Base-by-base conservation (phyloP, 129 eudicot species). In the Flaveria linearis region DNA sequence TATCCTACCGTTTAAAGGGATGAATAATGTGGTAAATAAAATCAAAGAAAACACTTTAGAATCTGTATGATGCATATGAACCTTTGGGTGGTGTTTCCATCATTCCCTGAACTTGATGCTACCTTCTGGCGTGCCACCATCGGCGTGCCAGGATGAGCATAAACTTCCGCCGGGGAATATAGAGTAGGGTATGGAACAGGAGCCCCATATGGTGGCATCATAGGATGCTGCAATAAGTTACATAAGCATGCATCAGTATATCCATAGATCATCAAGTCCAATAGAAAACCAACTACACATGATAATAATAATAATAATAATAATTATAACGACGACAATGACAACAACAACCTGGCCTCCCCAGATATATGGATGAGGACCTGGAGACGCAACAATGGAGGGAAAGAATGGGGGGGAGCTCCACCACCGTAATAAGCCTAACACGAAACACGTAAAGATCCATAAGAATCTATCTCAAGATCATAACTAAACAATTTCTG, bases 291-390 rank as follows among this genome's bases (percentile, higher is more conserved):
- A 53, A 53, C 11, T 2, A 57, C 16, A 57, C 5, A 30, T 36
- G 0, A 36, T 36, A 5, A 36, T 5, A 36, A 36, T 5, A 36
- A 36, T 36, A 36, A 55, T 55, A 23, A 55, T 7, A 2, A 57
- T 9, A 8, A n/a, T n/a, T n/a, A n/a, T 11, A 5, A 58, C 10
- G 4, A 25, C 0, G 20, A 30, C 5, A 3, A 51, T 68, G 72
- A 57, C 51, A 73, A 58, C 51, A 73, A 58, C 81, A 30, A 94
- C 98, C 98, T 94, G 98, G 76, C 88, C 88, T 50, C 91, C 96
- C 98, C 97, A 91, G 89, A 94, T 75, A 78, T 86, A 94, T 22
- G 97, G 97, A 83, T 91, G 97, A n/a, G 98, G 96, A 83, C 91
- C 77, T 5, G 97, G 96, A 84, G 97, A 84, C 69, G 92, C 86